Evolutionary conservation across 2,329 filamentous ascomycete genomes (phyloP), one percentile per base, ranked within the genome.

Genomic region (Herpotrichia juniperi): DNA sequence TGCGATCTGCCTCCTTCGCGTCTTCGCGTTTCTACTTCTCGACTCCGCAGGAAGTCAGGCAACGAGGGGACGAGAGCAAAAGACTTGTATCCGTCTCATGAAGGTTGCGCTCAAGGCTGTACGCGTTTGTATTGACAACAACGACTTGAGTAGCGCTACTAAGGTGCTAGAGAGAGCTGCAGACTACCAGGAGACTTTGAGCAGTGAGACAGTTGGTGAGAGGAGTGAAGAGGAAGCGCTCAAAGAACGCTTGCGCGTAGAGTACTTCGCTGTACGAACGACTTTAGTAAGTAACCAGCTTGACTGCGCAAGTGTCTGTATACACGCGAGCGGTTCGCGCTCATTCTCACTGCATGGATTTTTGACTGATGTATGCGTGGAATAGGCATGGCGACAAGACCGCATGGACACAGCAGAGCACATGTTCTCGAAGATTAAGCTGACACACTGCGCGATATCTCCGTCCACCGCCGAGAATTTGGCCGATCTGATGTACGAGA

Each of bases 361-460:
- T n/a, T 25, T 48, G 54, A 43, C 48, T 51, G 42, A 57, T 50
- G 46, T 44, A 17, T 26, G 17, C 30, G 25, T 30, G 21, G n/a
- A 16, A 22, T 22, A 93, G 90, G 83, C 87, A 25, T 96, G 88
- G 86, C 85, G 86, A 61, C 87, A 92, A 65, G 80, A 84, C 34
- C 83, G 87, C 34, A 78, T 89, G 12, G 89, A 93, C 51, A 82
- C 92, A 42, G 90, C 90, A 24, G 90, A 96, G 48, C 85, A 91
- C 69, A 85, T 94, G 79, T 93, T 88, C 70, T 73, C 73, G 30
- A 89, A 89, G 61, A 73, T 84, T 42, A 61, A 74, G 54, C n/a
- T 67, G 12, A 35, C 66, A 10, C 69, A 74, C 9, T 70, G 61
- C 31, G 48, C 67, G 1, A 67, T 83, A 2, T 80, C 86, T 37